Conservation (phyloP, 306 rosid genomes). For the Pyrus pyrifolia region DNA sequence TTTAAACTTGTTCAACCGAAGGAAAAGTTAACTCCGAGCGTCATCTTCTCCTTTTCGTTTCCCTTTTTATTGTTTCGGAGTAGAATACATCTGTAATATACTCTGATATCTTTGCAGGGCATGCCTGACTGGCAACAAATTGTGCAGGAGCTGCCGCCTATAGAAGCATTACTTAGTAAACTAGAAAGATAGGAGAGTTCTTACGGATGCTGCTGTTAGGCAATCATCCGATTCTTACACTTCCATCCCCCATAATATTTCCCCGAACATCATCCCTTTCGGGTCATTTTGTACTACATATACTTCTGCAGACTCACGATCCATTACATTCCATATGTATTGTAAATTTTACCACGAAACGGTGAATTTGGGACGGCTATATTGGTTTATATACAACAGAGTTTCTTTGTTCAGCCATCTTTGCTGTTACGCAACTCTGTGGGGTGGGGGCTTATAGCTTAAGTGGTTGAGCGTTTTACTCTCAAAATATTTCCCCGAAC, state of each 20-base stretch:
- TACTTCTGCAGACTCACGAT: background rate
- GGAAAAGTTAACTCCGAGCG: background rate
- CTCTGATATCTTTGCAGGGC: slow-evolving; percentile 50
- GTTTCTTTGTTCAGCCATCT: background rate
- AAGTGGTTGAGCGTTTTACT: background rate
- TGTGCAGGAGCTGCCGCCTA: slow-evolving; percentile 71
- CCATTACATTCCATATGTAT: background rate
- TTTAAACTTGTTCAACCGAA: background rate
- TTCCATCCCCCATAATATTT: background rate
- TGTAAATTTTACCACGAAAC: background rate
- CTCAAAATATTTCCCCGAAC: background rate
- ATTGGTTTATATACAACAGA: background rate
- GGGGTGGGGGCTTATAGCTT: background rate
- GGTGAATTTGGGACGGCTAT: background rate
- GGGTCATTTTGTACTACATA: background rate
- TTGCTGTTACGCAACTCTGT: background rate
- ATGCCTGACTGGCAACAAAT: slow-evolving; percentile 96
- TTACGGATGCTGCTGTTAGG: slow-evolving; percentile 1
- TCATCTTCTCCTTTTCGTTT: background rate
- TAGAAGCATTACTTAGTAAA: slow-evolving; percentile 88
- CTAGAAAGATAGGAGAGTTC: slow-evolving; percentile 52
- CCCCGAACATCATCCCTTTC: background rate
- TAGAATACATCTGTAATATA: background rate
- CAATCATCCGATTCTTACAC: background rate
- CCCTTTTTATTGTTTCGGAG: background rate